phyloP scores from a whole-genome alignment of 2,329 filamentous ascomycete genomes.

The Colletotrichum echinochloae region DNA sequence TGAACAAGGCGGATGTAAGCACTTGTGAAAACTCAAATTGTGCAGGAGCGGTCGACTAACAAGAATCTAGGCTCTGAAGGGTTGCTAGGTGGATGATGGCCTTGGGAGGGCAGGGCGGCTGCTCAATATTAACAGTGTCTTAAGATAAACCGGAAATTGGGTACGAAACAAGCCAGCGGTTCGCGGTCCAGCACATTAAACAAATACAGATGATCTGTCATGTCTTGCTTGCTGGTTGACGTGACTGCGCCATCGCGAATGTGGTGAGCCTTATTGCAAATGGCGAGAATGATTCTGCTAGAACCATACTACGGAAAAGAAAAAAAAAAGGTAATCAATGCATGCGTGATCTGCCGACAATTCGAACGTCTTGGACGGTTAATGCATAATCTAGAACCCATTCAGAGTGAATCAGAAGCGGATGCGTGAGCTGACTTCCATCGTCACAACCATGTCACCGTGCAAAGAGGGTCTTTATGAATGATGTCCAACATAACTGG shows the following conservation, averaged over 20 bases:
- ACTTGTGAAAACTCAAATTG: fast-evolving
- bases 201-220: background rate
- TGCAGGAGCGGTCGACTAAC: background rate
- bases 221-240: background rate
- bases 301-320: too few species aligned
- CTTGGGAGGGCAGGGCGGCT: background rate
- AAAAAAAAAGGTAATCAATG: too few species aligned
- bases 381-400: background rate
- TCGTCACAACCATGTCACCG: background rate
- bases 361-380: background rate
- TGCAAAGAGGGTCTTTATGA: background rate
- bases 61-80: background rate
- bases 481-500: background rate
- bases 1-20: conserved; percentile 26
- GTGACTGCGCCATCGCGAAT: background rate
- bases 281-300: background rate
- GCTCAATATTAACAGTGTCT: background rate
- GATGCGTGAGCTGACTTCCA: background rate
- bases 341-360: background rate
- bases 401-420: background rate
- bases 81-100: background rate
- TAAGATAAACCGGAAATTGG: background rate
- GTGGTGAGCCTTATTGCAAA: background rate
- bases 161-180: background rate
- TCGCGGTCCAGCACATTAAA: background rate